Percentiles rank a stretch among this genome's conserved stretches.
Evolutionary conservation across 2,329 filamentous ascomycete genomes (phyloP).

Genomic region (Pyrenochaeta sp.): DNA sequence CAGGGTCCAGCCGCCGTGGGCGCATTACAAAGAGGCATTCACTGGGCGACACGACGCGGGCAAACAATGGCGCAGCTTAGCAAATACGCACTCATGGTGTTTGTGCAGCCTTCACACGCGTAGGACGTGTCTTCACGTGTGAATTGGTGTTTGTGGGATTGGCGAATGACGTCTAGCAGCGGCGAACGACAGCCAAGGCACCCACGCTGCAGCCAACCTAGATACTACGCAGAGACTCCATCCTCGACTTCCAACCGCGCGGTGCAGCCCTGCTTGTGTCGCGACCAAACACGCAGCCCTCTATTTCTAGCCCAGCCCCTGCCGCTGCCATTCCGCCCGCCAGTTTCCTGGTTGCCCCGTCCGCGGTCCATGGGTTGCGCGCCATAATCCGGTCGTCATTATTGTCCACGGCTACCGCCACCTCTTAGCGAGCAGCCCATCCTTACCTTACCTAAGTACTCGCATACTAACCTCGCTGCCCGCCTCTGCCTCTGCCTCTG

Average conservation of each 20-base stretch:
- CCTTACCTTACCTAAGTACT: constrained; percentile 5
- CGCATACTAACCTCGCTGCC: constrained; percentile 11
- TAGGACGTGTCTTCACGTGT: no score
- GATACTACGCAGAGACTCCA: no score
- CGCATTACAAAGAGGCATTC: background rate
- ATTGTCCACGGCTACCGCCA: constrained; percentile 39
- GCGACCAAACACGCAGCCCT: background rate
- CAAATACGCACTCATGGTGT: no score
- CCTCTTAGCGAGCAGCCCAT: constrained; percentile 45
- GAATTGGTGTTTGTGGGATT: background rate
- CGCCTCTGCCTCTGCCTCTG: no score
- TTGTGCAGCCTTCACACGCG: background rate
- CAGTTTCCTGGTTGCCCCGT: constrained; percentile 4
- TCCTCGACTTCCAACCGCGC: no score
- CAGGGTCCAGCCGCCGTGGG: background rate
- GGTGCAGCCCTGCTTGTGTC: background rate
- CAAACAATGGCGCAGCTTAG: no score
- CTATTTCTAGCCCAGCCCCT: background rate
- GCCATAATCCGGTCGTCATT: constrained; percentile 25
- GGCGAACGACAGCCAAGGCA: constrained; percentile 4
- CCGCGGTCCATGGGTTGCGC: constrained; percentile 5
- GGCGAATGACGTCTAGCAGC: constrained; percentile 22
- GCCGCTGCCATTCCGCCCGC: background rate
- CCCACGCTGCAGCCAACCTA: no score
- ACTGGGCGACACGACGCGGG: background rate